A percentile compares a stretch with the other conserved stretches of the same genome.
Conservation (phyloP, 176 grass and related monocot species). For the Themeda triandra region DNA sequence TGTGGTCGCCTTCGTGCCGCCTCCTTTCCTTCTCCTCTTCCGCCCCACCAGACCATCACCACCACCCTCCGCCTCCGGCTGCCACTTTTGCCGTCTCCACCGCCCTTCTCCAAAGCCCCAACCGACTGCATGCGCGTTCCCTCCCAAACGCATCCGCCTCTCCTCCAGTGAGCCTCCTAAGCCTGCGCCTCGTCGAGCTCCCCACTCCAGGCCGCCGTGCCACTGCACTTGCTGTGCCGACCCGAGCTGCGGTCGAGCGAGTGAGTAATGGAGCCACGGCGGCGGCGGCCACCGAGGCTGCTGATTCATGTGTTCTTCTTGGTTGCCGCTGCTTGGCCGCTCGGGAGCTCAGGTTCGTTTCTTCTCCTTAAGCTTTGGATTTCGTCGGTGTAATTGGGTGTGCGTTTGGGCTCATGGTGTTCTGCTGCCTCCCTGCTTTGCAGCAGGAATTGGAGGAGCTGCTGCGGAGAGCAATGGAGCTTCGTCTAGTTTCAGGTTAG, state of each 20-base stretch:
- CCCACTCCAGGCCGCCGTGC: not conserved
- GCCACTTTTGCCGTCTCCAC: slow-evolving; percentile 41
- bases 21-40: slow-evolving; percentile 20
- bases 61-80: slow-evolving; percentile 18
- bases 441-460: slow-evolving; percentile 31
- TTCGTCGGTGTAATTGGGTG: not conserved
- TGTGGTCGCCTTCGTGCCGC: slow-evolving; percentile 46
- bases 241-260: not conserved
- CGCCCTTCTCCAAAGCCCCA: slow-evolving; percentile 11
- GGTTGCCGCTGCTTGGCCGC: slow-evolving; percentile 12
- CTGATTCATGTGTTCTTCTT: slow-evolving; percentile 28
- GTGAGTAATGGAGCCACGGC: slow-evolving; percentile 18
- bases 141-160: not conserved
- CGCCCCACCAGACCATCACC: not conserved
- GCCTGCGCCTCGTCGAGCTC: not conserved
- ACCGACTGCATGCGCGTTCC: slow-evolving; percentile 22
- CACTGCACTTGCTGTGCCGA: not conserved
- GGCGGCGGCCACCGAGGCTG: not conserved
- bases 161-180: not conserved
- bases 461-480: slow-evolving; percentile 25
- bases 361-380: not conserved
- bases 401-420: slow-evolving; percentile 26
- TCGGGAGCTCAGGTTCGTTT: slow-evolving; percentile 28
- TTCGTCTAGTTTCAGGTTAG: slow-evolving; percentile 33
- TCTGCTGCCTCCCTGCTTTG: slow-evolving; percentile 23